phyloP scores from a whole-genome alignment of 306 rosid genomes.

The Trichosanthes cucumerina region DNA sequence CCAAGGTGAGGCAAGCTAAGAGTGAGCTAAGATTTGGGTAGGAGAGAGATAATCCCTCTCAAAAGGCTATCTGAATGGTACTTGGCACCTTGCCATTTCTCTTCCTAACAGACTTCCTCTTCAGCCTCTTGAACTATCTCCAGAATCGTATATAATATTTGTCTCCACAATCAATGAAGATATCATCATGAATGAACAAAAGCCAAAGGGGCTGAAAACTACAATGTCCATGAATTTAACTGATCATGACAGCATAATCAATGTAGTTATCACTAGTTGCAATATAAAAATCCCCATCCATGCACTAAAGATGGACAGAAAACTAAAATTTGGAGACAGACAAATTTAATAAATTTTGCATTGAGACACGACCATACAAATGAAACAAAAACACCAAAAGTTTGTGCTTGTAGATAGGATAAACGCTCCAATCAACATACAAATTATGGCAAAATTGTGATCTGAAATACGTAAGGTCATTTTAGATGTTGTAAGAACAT shows the following conservation, averaged over 20 bases:
- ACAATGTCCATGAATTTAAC: neutral
- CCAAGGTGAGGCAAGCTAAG: neutral
- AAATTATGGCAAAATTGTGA: neutral
- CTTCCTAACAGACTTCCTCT: neutral
- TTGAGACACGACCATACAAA: neutral
- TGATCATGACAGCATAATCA: neutral
- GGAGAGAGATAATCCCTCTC: neutral
- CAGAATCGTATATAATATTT: neutral
- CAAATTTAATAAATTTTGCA: neutral
- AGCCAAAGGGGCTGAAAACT: neutral
- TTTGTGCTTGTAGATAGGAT: neutral
- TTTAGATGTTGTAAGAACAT: neutral
- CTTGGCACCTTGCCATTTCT: neutral
- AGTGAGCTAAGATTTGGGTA: neutral
- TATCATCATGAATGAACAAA: neutral
- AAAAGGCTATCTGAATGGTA: neutral
- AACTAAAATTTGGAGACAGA: neutral
- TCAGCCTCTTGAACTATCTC: neutral
- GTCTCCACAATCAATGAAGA: neutral
- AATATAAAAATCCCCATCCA: neutral
- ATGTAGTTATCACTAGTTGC: neutral
- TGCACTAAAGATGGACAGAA: neutral
- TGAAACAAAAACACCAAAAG: neutral
- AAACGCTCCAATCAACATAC: neutral
- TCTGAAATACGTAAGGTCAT: neutral